Conservation (phyloP, 441 rosid species). For the Metrosideros polymorpha region DNA sequence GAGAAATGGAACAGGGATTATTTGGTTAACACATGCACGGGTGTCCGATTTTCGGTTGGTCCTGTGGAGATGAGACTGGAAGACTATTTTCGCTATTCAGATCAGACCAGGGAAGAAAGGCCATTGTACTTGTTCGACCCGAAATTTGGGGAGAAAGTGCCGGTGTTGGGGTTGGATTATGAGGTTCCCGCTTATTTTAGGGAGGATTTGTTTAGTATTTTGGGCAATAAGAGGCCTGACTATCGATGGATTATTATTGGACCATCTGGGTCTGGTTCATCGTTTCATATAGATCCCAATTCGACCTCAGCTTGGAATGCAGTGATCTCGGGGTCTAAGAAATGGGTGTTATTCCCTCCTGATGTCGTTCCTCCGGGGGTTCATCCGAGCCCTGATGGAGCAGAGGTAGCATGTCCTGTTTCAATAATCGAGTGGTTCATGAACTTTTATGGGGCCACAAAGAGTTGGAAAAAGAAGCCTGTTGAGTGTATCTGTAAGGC, state of each 20-base stretch:
- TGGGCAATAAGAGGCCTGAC: constrained; percentile 82
- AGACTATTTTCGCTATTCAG: constrained; percentile 65
- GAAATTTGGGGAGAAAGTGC: constrained; percentile 73
- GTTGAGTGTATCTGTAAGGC: constrained; percentile 86
- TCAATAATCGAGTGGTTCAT: constrained; percentile 97
- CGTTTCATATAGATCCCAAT: constrained; percentile 95
- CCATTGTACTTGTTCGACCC: constrained; percentile 95
- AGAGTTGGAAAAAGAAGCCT: constrained; percentile 65
- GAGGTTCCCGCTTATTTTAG: constrained; percentile 70
- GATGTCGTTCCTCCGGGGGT: constrained; percentile 94
- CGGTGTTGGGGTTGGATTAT: constrained; percentile 50
- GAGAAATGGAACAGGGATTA: constrained; percentile 71
- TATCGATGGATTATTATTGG: constrained; percentile 90
- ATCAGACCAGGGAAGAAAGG: constrained; percentile 72
- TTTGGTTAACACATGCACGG: constrained; percentile 43
- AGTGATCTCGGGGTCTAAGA: constrained; percentile 66
- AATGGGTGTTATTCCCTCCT: constrained; percentile 94
- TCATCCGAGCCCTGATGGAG: constrained; percentile 94
- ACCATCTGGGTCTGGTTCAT: constrained; percentile 90
- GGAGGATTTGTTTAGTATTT: constrained; percentile 81
- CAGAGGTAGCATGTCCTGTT: constrained; percentile 98
- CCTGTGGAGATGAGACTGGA: constrained; percentile 79
- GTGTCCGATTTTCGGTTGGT: constrained; percentile 59
- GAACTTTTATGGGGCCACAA: constrained; percentile 84
- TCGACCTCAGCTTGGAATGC: constrained; percentile 99